Evolutionary conservation across 345 rosid genomes (phyloP), one percentile per base, ranked within the genome.

Genomic region (Boechera divaricarpa): DNA sequence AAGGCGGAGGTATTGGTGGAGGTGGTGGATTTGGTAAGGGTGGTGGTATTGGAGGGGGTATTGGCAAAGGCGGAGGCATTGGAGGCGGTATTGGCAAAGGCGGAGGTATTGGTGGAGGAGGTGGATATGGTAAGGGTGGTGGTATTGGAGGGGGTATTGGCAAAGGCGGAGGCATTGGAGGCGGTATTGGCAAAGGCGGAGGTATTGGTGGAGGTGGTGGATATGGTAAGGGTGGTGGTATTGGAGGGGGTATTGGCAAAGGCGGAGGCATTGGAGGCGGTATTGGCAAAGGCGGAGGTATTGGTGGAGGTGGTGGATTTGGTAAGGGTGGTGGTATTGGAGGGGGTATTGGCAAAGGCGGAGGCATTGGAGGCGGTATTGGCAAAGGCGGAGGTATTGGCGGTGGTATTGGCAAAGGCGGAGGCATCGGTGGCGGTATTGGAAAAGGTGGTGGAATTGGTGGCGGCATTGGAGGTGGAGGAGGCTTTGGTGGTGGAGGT

Each of bases 201-300:
- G 86, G 83, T 0, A 31, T 53, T 10, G 78, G 82, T 2, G 76
- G 82, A 5, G 78, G 82, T 3, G 66, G 74, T 1, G 82, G 80
- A 0, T 52, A 36, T 4, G 81, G 80, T 0, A 62, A 62, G 0
- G 77, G 57, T 0, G 78, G 74, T 24, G 75, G 81, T 1, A 21
- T 75, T 11, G 72, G 72, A 0, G 63, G 44, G 0, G 53, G 73
- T 8, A 0, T 59, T 8, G 81, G 81, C 0, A 69, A 62, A 15
- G 81, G 81, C 6, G 41, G 56, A 15, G 81, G 81, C 0, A 18
- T 45, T 29, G 77, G 77, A 0, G 82, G 82, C 0, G 74, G 82
- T 3, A 2, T 77, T 39, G 83, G 83, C 0, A 79, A 72, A 3
- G 83, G 83, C 0, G 60, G 76, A 0, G 71, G 59, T 1, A 67